Base-by-base conservation (phyloP, 257 asterid genomes). In the Gardenia jasminoides region DNA sequence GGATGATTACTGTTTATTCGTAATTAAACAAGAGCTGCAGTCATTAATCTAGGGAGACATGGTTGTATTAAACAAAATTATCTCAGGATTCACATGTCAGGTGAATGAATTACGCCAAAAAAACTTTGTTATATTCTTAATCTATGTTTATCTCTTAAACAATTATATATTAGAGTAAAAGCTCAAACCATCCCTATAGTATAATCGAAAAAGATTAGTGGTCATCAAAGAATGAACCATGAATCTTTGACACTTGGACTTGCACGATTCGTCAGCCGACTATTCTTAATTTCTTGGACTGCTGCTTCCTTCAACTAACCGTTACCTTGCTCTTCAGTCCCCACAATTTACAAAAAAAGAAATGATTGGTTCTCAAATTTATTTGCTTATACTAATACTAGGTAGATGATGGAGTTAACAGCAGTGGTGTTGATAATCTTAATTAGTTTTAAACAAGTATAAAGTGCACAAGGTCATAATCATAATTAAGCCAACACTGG, bases 51-150 rank as follows among this genome's bases (percentile, higher is more conserved):
- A 28, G 43, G 67, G 58, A 56, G 78, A 70, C 78, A 69, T 16
- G 76, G 59, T 66, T 74, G 73, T 43, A 62, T 36, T 83, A 88
- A 85, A 83, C 80, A 80, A 86, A 77, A 61, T 83, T 84, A 83
- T 86, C 85, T 76, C 52, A 67, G 76, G 74, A 72, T 56, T 76
- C 78, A 82, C 76, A 74, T 83, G 87, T 80, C 83, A 79, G 74
- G 41, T 71, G 80, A 74, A 77, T 70, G 72, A 76, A 70, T 30
- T 22, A 47, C 44, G 76, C 54, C 70, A 24, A 10, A 15, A 1
- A 78, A 58, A 59, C 61, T 61, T 75, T 68, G 70, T 4, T 61
- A 3, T 50, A 6, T 8, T 36, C 2, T 58, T 50, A 13, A 50
- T 8, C 12, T 26, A 30, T 73, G 17, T 30, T 28, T 52, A 52